Evolutionary conservation across 129 eudicot genomes (phyloP), one percentile per base, ranked within the genome.

Genomic region (Silybum marianum): DNA sequence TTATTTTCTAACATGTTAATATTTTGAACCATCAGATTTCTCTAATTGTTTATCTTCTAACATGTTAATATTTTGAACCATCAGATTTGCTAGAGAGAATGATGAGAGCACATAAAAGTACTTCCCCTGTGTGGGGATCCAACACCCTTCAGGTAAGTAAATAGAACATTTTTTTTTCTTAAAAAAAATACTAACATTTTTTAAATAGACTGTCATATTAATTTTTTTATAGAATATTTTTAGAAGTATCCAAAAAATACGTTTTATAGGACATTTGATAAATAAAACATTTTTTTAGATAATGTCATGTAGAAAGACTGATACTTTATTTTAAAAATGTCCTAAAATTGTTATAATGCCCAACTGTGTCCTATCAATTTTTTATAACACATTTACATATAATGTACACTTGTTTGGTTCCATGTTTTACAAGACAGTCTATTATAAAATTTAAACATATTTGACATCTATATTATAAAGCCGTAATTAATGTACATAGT

Each of bases 41-140:
- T n/a, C n/a, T n/a, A 54, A 23, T 3, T 60, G 4, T 74, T 26
- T n/a, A 11, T 40, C 73, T 81, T n/a, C 68, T 36, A 48, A 38
- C 65, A 24, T 74, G 51, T 58, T 76, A 28, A 23, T 24, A 6
- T 54, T 25, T 60, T 22, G 51, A 44, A 46, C 69, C 21, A 67
- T 65, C 69, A 91, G 92, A 88, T 46, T 78, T 85, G 78, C 9
- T 85, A 28, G 87, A 83, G 72, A 87, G 85, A 84, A 76, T 76
- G 68, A 82, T 82, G 82, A 78, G 68, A 76, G 86, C 88, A 25
- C 92, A 83, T 72, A 78, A 74, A 78, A 80, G 85, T 75, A 74
- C 75, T 80, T 87, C 87, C 22, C 82, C 83, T 9, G 28, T 88
- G 8, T 88, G 95, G 95, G 86, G 86, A 9, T 88, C 95, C 81